These are phyloP conservation scores for Phytophthora pseudosyringae DNA, from an alignment of 352 stramenopile genomes.

Conservation along the genomic window DNA sequence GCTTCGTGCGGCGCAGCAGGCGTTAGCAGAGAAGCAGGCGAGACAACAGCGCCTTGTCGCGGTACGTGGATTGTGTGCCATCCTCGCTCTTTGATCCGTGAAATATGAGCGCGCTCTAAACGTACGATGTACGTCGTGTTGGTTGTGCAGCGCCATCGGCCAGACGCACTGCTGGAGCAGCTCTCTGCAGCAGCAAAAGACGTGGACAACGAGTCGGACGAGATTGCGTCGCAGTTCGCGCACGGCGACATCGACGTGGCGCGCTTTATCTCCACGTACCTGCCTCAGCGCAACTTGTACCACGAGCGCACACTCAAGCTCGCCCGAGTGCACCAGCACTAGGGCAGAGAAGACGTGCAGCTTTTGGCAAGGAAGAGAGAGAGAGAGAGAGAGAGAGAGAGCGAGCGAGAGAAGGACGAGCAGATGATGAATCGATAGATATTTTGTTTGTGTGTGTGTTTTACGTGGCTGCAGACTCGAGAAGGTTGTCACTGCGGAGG, in stretches of 20 bases:
- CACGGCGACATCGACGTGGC: constrained; percentile 76
- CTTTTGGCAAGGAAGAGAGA: constrained; percentile 1
- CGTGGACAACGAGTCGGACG: constrained; percentile 72
- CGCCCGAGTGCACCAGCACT: constrained; percentile 69
- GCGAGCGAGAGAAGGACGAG: neutral
- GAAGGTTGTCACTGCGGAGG: neutral
- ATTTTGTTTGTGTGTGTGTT: constrained; percentile 15
- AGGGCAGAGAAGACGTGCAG: constrained; percentile 5
- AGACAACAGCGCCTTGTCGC: constrained; percentile 72
- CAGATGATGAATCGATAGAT: constrained; percentile 27
- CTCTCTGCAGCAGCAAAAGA: constrained; percentile 63
- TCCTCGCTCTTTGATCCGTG: neutral
- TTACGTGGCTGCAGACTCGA: neutral
- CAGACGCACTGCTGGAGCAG: constrained; percentile 75
- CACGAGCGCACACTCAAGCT: constrained; percentile 83
- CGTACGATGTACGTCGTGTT: constrained; percentile 6
- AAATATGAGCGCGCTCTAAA: neutral
- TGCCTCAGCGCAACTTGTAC: constrained; percentile 74
- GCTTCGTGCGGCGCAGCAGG: constrained; percentile 60
- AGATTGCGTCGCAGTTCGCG: constrained; percentile 73
- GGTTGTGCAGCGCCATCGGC: constrained; percentile 60
- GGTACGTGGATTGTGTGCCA: constrained; percentile 38
- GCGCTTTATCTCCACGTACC: constrained; percentile 69
- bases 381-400: neutral
- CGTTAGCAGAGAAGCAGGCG: constrained; percentile 70